Base-by-base conservation (phyloP, 768 basidiomycete species). In the Hygrocybe coccinea region DNA sequence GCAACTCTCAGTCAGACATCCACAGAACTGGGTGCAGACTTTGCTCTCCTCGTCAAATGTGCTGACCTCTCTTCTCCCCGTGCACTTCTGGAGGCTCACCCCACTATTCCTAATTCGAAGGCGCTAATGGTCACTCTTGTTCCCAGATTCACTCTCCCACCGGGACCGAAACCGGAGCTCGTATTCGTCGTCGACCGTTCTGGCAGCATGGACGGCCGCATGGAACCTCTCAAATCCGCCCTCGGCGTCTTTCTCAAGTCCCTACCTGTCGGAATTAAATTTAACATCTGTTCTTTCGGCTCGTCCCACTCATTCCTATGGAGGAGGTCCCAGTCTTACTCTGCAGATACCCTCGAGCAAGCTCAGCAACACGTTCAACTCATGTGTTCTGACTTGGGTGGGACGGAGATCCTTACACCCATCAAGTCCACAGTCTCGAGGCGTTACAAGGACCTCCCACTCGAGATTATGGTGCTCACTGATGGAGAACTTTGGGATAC, bases 261-360 rank as follows among this genome's bases (percentile, higher is more conserved):
- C 2, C 48, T 50, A 3, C 48, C 29, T 22, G 29, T 50, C 15
- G 48, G 48, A 5, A 15, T 50, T 24, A 29, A 29, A n/a, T 50
- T 50, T 24, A 50, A 50, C 25, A 50, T 36, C 48, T 50, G 48
- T 15, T 50, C 48, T 24, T 50, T 50, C 19, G 48, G 48, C 17
- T 50, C 48, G 19, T n/a, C 12, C 2, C 48, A 50, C 19, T 50
- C 29, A 5, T 50, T 50, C 48, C 48, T 50, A 33, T 50, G 29
- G 48, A n/a, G 29, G 2, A 29, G 7, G 7, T 50, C 48, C 17
- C 25, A 34, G 29, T 24, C 48, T 3, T 50, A 50, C 14, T 36
- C 48, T 22, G 44, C 44, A 5, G 17, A 7, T 19, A 46, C 44
- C 17, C 17, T 50, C 2, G 34, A 50, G 19, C 21, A 50, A 24